phyloP scores from a whole-genome alignment of 345 rosid species.

The Citrus australasica region DNA sequence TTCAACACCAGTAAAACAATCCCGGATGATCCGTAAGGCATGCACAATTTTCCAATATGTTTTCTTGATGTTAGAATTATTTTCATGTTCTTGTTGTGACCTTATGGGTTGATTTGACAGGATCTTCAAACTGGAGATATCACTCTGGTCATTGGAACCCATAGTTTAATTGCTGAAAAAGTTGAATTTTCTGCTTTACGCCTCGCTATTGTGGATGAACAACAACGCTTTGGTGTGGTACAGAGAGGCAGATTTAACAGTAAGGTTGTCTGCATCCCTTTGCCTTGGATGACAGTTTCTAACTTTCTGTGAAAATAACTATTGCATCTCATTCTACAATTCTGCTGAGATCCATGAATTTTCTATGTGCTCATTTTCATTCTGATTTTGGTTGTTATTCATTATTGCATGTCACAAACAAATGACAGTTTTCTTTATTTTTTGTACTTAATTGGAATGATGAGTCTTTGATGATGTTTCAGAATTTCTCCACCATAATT shows the following conservation, averaged over 20 bases:
- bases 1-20: slow-evolving; percentile 73
- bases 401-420: not conserved
- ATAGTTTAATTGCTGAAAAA: slow-evolving; percentile 81
- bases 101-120: slow-evolving; percentile 34
- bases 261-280: slow-evolving; percentile 57
- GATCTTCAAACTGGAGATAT: slow-evolving; percentile 80
- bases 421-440: not conserved
- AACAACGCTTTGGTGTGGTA: slow-evolving; percentile 97
- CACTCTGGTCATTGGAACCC: slow-evolving; percentile 91
- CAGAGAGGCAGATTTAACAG: slow-evolving; percentile 96
- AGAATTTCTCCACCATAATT: not conserved
- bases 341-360: not conserved
- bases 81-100: slow-evolving; percentile 20
- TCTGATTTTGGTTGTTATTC: not conserved
- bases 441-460: not conserved
- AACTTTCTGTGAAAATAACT: not conserved
- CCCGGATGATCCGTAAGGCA: slow-evolving; percentile 87
- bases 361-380: not conserved
- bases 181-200: slow-evolving; percentile 82
- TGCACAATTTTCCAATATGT: slow-evolving; percentile 25
- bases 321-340: not conserved
- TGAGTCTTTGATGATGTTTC: not conserved
- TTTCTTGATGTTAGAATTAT: slow-evolving; percentile 13
- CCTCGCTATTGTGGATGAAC: slow-evolving; percentile 96
- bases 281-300: not conserved